These are phyloP conservation scores for Cenchrus americanus DNA, from an alignment of 176 grass and related monocot genomes.

Conservation along the genomic window DNA sequence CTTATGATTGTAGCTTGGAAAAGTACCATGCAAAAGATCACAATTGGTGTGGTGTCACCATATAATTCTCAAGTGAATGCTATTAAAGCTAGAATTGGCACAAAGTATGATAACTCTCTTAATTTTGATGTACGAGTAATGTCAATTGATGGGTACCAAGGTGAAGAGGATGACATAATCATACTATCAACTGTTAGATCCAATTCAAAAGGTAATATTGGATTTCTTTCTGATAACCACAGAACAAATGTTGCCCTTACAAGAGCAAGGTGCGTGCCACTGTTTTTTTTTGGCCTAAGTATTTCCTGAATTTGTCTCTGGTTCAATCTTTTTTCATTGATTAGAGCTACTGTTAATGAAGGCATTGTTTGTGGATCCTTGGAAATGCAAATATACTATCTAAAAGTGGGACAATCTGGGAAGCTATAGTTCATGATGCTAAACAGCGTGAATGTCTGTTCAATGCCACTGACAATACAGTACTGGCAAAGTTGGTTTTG, in stretches of 20 bases:
- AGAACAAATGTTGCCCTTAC: constrained; percentile 83
- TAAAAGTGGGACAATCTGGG: constrained; percentile 62
- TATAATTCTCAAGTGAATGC: constrained; percentile 61
- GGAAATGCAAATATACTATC: constrained; percentile 59
- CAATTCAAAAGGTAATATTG: constrained; percentile 54
- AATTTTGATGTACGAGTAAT: constrained; percentile 66
- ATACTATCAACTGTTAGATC: constrained; percentile 78
- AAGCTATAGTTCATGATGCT: constrained; percentile 57
- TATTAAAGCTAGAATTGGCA: constrained; percentile 59
- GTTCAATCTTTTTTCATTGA: constrained; percentile 5
- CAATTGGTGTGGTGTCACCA: constrained; percentile 70
- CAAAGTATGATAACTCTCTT: constrained; percentile 36
- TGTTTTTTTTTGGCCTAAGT: background rate
- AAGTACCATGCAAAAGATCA: constrained; percentile 39
- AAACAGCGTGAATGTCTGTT: constrained; percentile 43
- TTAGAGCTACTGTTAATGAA: constrained; percentile 30
- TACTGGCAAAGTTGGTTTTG: background rate
- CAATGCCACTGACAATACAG: constrained; percentile 46
- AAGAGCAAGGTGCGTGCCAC: constrained; percentile 63
- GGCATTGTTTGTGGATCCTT: constrained; percentile 81
- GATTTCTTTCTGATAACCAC: constrained; percentile 67
- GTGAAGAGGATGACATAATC: constrained; percentile 73
- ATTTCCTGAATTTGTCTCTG: background rate
- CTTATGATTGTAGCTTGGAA: constrained; percentile 49
- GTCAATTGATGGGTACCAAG: constrained; percentile 78